Conservation (phyloP, 1,139 yeast species). For the Sugiyamaella xylanicola region DNA sequence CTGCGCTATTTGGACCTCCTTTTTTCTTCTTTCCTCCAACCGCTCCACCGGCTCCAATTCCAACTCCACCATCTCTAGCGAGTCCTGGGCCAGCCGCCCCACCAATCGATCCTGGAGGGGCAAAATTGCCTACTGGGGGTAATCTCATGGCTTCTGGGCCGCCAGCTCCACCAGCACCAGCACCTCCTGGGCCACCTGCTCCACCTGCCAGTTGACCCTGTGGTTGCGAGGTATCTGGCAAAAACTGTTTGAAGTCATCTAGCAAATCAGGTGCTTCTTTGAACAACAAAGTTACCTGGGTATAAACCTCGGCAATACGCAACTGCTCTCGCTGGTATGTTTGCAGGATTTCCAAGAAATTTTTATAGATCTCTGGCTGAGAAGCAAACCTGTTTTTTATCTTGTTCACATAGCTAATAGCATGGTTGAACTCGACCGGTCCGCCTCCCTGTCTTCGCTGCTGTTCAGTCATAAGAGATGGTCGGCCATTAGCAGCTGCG, state of each 20-base stretch:
- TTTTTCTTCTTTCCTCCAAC: constrained; percentile 24
- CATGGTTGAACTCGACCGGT: constrained; percentile 96
- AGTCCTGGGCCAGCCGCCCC: constrained; percentile 1
- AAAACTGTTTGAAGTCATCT: constrained; percentile 91
- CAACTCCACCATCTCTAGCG: constrained; percentile 8
- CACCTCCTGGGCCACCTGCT: too few species aligned
- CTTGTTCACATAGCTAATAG: constrained; percentile 92
- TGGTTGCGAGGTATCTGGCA: constrained; percentile 75
- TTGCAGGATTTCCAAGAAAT: constrained; percentile 89
- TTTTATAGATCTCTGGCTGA: constrained; percentile 95
- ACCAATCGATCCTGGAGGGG: constrained; percentile 56
- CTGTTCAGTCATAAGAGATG: constrained; percentile 30
- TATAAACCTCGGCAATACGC: constrained; percentile 92
- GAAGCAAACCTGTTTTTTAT: constrained; percentile 90
- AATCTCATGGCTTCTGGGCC: constrained; percentile 50
- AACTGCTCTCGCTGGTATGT: constrained; percentile 95
- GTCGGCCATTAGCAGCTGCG: constrained; percentile 45
- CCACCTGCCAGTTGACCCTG: constrained; percentile 19
- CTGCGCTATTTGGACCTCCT: constrained; percentile 20
- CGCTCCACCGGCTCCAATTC: constrained; percentile 14
- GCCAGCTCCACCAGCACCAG: too few species aligned
- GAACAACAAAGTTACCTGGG: constrained; percentile 86
- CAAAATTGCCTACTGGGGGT: constrained; percentile 96
- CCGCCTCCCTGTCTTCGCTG: constrained; percentile 58
- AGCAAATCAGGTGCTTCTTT: constrained; percentile 91